Evolutionary conservation across 139 green algal species (phyloP), one percentile per base, ranked within the genome.

Genomic region (Mychonastes homosphaera): DNA sequence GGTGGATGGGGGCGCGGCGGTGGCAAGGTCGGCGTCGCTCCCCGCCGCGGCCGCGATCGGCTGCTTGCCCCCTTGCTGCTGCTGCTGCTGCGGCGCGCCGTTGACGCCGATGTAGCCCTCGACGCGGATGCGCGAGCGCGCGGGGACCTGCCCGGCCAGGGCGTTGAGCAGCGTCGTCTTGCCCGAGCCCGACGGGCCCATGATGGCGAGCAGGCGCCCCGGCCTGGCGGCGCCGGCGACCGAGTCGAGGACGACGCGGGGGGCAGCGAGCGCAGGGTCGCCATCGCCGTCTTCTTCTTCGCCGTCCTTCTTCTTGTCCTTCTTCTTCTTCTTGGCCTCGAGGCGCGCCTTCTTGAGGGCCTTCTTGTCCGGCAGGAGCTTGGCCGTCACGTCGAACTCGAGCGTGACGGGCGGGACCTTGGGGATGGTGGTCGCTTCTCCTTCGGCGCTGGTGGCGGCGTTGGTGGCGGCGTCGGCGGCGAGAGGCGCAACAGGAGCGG

Each of bases 91-190:
- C 8, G 29, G 10, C 50, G 8, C 32, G 19, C 62, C 62, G 30
- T 62, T 67, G 3, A 64, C 45, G 6, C n/a, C 40, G 27, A 56
- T 30, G 8, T 58, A 28, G 12, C 62, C 63, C 58, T 35, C 45
- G 26, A 6, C 3, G 23, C 27, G 27, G 26, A 67, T 51, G 34
- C 48, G 43, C 10, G 50, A 39, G 27, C 53, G 63, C 0, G 46
- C 38, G 23, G 59, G 66, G 44, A 94, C 71, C 45, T 90, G 80
- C 1, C 78, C 75, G 6, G 87, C 82, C 35, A 89, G 67, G 12
- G 70, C 59, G 15, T 81, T 84, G 1, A 94, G 76, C 46, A 95
- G 76, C 5, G 82, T 87, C 5, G 87, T 95, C 75, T 91, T 92
- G 57, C 85, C 74, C 38, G 50, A 67, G 54, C 66, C 73, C 46